Percentiles rank a stretch among this genome's conserved stretches.
Evolutionary conservation across 1,139 yeast species (phyloP).

Genomic region (Eremothecium cymbalariae): DNA sequence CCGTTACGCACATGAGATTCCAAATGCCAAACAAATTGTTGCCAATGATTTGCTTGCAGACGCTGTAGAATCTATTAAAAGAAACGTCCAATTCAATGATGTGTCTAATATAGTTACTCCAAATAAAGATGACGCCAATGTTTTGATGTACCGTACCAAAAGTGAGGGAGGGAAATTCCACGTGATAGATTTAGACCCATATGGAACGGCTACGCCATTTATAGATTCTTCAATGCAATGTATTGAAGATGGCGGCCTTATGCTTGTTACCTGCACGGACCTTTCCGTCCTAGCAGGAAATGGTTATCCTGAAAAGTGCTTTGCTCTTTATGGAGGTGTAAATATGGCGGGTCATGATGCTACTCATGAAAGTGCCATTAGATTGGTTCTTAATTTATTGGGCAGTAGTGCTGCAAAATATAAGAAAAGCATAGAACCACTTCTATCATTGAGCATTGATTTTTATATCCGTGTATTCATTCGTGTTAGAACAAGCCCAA

Average conservation of each 20-base stretch:
- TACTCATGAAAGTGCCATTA: slow-evolving; percentile 86
- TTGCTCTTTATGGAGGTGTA: slow-evolving; percentile 90
- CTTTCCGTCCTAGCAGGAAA: slow-evolving; percentile 92
- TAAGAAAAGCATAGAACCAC: slow-evolving; percentile 79
- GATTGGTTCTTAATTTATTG: slow-evolving; percentile 71
- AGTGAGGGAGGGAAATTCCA: slow-evolving; percentile 49
- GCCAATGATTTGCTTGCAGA: slow-evolving; percentile 85
- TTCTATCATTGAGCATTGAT: slow-evolving; percentile 77
- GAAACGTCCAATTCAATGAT: slow-evolving; percentile 62
- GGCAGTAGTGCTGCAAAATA: slow-evolving; percentile 84
- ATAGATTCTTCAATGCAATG: slow-evolving; percentile 83
- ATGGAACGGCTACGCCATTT: slow-evolving; percentile 95
- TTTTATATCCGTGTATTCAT: slow-evolving; percentile 84
- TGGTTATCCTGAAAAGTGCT: slow-evolving; percentile 95
- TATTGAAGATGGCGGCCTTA: slow-evolving; percentile 70
- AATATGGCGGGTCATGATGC: slow-evolving; percentile 70
- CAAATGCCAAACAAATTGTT: slow-evolving; percentile 56
- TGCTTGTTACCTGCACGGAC: slow-evolving; percentile 92
- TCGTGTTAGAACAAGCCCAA: slow-evolving; percentile 67
- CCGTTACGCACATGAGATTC: slow-evolving; percentile 85
- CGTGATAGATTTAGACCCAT: slow-evolving; percentile 90
- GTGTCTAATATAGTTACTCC: slow-evolving; percentile 49
- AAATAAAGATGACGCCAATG: slow-evolving; percentile 82
- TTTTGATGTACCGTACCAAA: slow-evolving; percentile 55
- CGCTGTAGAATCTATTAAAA: slow-evolving; percentile 75